These are phyloP conservation scores for Quercus mongolica DNA, from an alignment of 306 rosid species.

Conservation along the genomic window DNA sequence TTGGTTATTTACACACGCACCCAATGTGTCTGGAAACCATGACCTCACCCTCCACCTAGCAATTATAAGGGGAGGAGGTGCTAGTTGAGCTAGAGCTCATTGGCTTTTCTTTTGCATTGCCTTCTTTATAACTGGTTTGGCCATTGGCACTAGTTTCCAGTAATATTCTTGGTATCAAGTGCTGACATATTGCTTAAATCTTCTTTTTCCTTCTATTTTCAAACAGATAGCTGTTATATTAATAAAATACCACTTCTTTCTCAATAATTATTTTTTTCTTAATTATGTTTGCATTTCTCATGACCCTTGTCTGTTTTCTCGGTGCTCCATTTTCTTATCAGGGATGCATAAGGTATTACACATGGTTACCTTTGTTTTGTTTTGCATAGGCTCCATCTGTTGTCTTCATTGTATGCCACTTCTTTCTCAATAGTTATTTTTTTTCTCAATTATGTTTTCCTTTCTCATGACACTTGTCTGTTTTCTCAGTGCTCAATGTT, in stretches of 20 bases:
- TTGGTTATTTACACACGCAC: too few relatives aligned
- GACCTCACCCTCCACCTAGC: too few relatives aligned
- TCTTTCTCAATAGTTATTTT: not conserved
- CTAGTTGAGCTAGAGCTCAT: too few relatives aligned
- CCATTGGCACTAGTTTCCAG: conserved; percentile 9
- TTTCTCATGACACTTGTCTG: conserved; percentile 7
- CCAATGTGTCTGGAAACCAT: too few relatives aligned
- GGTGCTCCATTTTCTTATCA: conserved; percentile 8
- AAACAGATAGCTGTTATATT: not conserved
- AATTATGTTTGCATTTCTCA: not conserved
- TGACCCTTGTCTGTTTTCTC: conserved; percentile 8
- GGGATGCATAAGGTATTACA: conserved; percentile 1
- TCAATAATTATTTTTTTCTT: not conserved
- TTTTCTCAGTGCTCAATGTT: conserved; percentile 13
- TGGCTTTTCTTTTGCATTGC: not conserved
- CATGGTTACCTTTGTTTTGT: conserved; percentile 8
- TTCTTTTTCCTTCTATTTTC: conserved; percentile 13
- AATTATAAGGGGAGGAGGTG: not conserved
- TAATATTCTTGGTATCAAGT: conserved; percentile 6
- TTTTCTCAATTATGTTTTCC: not conserved
- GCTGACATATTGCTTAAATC: conserved; percentile 4
- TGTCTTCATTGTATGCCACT: conserved; percentile 59
- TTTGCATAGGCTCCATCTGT: conserved; percentile 89
- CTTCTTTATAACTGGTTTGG: conserved; percentile 14
- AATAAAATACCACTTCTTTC: not conserved